Evolutionary conservation across 2,329 filamentous ascomycete species (phyloP), one percentile per base, ranked within the genome.

Genomic region (Bipolaris oryzae): DNA sequence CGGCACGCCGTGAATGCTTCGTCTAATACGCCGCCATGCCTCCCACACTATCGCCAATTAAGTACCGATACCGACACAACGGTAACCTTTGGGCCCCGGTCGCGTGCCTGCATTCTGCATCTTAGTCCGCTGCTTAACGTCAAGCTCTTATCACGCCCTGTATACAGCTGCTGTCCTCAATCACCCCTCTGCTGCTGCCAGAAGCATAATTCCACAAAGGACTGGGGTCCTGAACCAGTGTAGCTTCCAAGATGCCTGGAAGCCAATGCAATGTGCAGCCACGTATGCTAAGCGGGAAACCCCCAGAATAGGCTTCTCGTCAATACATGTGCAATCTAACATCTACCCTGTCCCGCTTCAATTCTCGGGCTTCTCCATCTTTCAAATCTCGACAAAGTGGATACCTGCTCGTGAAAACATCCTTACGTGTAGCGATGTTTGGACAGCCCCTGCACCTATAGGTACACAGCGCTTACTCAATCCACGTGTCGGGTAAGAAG

Each of bases 31-130:
- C 46, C 56, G 52, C 33, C 34, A 21, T 31, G n/a, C 28, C 13
- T 34, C 28, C 38, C 45, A 50, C 18, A 38, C 39, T 33, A 50
- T 49, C 37, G 56, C 51, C 50, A 53, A 51, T 46, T 41, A 53
- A 51, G 43, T 41, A 35, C 55, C 53, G 45, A 39, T 50, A 57
- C 61, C 61, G 55, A 59, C 7, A 41, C 16, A 28, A 47, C 33
- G 61, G 61, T 57, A 61, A 46, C 16, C 37, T 53, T 56, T 39
- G 34, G 25, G 43, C 44, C 53, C 53, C 55, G 57, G 56, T 47
- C 46, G 31, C 23, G 57, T 63, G 57, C 53, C 58, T 51, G 55
- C 50, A 54, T 57, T 50, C 55, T 57, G 58, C 57, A 55, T 52
- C 33, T 48, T 28, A 23, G 47, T 56, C 53, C 42, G 50, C 42